Base-by-base conservation (phyloP, 495 filamentous ascomycete species). In the Penicillium steckii region DNA sequence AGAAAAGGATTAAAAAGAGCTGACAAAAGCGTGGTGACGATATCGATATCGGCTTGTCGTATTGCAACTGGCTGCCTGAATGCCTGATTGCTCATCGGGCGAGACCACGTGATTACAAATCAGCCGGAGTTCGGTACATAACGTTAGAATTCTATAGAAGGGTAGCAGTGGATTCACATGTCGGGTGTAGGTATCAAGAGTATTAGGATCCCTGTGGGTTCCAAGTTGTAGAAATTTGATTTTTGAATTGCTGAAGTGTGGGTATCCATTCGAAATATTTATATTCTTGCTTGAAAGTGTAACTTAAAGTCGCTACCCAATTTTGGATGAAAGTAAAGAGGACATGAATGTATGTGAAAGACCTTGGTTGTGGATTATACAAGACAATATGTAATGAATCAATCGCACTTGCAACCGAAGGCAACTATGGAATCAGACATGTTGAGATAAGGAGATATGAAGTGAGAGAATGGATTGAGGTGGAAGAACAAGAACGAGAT, bases 41-140 rank as follows among this genome's bases (percentile, higher is more conserved):
- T 55, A 57, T 52, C 54, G 54, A 44, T 25, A 12, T 38, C 47
- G 38, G 13, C 23, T 8, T 22, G 8, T 1, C 25, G 9, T 15
- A 10, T 22, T 23, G 1, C 2, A n/a, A n/a, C n/a, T n/a, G n/a
- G 40, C 5, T 37, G 33, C 33, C 33, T 37, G 33, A 37, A 7
- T n/a, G 33, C 33, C 33, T 37, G 33, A 37, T 37, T 37, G 32
- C 32, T 35, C 32, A 40, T 40, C 37, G 12, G 27, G 35, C 37
- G 37, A 38, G 40, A 46, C 22, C 54, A 57, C 44, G 52, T 59
- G 57, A 60, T 60, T 37, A 44, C 48, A 52, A 52, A 57, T 51
- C 54, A 22, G 4, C 8, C 26, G 26, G 26, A 4, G 41, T 12
- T 15, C 23, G 23, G 24, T 30, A 18, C 15, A 25, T 29, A 26